These are phyloP conservation scores for Chlorophyllum brunneum DNA, from an alignment of 768 basidiomycete genomes.

Conservation along the genomic window DNA sequence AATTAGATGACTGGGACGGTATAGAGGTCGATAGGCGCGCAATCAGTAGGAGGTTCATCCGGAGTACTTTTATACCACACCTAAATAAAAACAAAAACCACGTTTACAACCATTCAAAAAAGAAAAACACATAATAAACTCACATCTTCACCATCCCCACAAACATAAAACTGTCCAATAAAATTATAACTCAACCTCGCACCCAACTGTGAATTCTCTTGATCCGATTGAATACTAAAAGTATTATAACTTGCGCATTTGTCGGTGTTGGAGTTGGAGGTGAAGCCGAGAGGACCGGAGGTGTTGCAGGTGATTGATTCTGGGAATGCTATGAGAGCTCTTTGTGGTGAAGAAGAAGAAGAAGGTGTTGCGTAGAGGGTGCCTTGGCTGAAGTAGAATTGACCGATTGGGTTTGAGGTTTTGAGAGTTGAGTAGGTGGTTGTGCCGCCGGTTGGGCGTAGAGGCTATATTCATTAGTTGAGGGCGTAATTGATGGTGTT, in stretches of 20 bases:
- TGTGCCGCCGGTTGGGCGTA: conserved; percentile 24
- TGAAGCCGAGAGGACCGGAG: conserved; percentile 25
- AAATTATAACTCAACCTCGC: conserved; percentile 24
- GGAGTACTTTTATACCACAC: conserved; percentile 22
- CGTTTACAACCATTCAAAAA: neutral
- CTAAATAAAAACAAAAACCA: conserved; percentile 9
- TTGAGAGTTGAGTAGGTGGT: conserved; percentile 21
- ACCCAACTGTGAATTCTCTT: conserved; percentile 27
- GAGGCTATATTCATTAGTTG: conserved; percentile 19
- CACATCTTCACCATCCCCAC: conserved; percentile 24
- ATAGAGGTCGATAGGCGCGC: conserved; percentile 18
- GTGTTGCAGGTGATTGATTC: conserved; percentile 21
- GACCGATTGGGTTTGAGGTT: conserved; percentile 23
- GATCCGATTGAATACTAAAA: conserved; percentile 25
- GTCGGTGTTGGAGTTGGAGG: conserved; percentile 24
- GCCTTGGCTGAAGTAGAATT: conserved; percentile 31
- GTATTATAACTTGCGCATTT: conserved; percentile 26
- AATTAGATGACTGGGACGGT: conserved; percentile 17
- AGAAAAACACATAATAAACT: conserved; percentile 10
- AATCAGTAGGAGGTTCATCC: conserved; percentile 16
- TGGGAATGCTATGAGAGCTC: conserved; percentile 19
- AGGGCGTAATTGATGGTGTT: neutral
- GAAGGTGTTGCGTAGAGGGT: conserved; percentile 17
- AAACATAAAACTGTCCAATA: conserved; percentile 27
- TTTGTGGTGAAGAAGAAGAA: conserved; percentile 16